Evolutionary conservation across 495 filamentous ascomycete species (phyloP).

Genomic region (Hypoxylon perforatum): DNA sequence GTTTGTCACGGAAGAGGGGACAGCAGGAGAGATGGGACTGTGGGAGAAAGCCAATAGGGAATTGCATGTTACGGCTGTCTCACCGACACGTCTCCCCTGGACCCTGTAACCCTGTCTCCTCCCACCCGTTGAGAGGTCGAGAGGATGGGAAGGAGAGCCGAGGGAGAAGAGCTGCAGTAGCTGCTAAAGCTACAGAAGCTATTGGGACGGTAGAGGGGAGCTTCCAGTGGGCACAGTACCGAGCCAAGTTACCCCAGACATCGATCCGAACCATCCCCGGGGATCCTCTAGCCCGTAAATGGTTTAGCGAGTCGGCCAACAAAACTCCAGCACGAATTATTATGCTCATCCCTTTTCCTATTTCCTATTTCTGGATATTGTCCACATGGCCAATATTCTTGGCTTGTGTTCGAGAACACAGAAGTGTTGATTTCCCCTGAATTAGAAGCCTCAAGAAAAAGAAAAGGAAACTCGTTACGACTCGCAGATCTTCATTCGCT

Average conservation of each 20-base stretch:
- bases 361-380: slow-evolving; percentile 16
- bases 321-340: slow-evolving; percentile 38
- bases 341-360: neutral
- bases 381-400: slow-evolving; percentile 22
- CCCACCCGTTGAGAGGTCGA: slow-evolving; percentile 38
- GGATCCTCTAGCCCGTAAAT: slow-evolving; percentile 2
- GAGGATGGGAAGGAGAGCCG: too few species aligned
- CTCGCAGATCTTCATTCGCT: neutral
- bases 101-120: neutral
- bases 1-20: neutral
- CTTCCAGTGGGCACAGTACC: slow-evolving; percentile 19
- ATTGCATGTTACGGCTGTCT: slow-evolving; percentile 3
- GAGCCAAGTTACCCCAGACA: slow-evolving; percentile 31
- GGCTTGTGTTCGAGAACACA: slow-evolving; percentile 15
- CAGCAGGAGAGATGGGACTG: too few species aligned
- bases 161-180: too few species aligned
- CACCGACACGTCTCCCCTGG: slow-evolving; percentile 33
- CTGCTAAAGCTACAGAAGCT: too few species aligned
- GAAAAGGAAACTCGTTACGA: neutral
- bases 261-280: slow-evolving; percentile 29
- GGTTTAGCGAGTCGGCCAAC: slow-evolving; percentile 29
- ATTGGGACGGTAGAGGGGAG: neutral
- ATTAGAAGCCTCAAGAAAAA: neutral
- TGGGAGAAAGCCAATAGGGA: slow-evolving; percentile 23
- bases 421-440: neutral